Evolutionary conservation across 2,329 filamentous ascomycete species (phyloP), one percentile per base, ranked within the genome.

Genomic region (Emericellopsis atlantica): DNA sequence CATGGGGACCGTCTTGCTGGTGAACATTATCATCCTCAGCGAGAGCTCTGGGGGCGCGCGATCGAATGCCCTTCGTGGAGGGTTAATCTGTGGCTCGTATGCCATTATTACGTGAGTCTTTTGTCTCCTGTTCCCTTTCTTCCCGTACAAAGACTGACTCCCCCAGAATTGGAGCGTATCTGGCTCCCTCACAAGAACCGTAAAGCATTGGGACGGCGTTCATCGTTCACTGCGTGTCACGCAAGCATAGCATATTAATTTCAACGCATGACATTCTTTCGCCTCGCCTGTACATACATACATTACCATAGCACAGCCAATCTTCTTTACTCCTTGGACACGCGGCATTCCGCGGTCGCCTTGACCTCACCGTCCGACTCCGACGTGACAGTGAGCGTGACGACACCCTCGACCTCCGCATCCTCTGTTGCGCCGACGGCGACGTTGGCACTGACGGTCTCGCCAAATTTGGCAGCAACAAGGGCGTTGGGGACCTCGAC

Each of bases 1-100:
- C 51, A 81, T 86, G 51, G 73, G 83, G 5, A 76, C 71, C 3
- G 79, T 82, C 4, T 66, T 86, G 44, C 74, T 87, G 37, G 81
- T 86, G 51, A 85, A 84, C 56, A 79, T 85, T 49, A 62, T 87
- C n/a, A 80, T 87, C 41, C 69, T 83, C 23, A 81, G 84, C 49
- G 82, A 81, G 12, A 71, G 81, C 47, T 79, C 72, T 51, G 82
- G 83, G 51, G 83, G 81, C 46, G 67, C 85, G 2, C 53, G 52
- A 41, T 46, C 79, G 0, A 57, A 53, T 4, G 57, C 59, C 1
- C 36, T 63, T 6, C 61, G 84, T 56, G 81, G 81, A 16, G 71
- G 70, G 1, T 51, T 76, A 32, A 60, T 75, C 47, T 70, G 69
- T 48, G 67, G 68, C 2, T 70, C 68, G 31, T 75, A 74, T 53